Evolutionary conservation across 768 basidiomycete species (phyloP).

Genomic region (Serendipita sp.): DNA sequence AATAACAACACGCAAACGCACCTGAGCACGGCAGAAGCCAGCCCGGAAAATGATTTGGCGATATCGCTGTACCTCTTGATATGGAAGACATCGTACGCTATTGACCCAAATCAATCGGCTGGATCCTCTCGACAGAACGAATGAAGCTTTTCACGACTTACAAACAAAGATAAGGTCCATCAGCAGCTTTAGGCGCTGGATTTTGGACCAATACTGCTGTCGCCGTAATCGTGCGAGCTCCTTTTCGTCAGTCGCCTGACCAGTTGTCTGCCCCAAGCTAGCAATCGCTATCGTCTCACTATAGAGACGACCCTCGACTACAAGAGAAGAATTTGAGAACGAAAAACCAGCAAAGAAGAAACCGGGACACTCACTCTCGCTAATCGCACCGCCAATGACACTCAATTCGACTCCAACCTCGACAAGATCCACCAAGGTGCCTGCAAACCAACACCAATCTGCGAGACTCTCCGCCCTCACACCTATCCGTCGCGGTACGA

Average conservation of each 20-base stretch:
- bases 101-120: neutral
- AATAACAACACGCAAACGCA: slow-evolving; percentile 21
- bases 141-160: slow-evolving; percentile 28
- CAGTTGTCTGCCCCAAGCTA: slow-evolving; percentile 4
- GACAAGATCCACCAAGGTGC: slow-evolving; percentile 64
- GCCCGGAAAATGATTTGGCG: slow-evolving; percentile 49
- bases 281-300: slow-evolving; percentile 42
- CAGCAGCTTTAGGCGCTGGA: slow-evolving; percentile 51
- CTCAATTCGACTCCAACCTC: slow-evolving; percentile 70
- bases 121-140: slow-evolving; percentile 8
- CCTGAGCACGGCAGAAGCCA: slow-evolving; percentile 62
- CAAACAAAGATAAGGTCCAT: slow-evolving; percentile 86
- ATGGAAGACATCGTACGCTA: slow-evolving; percentile 70
- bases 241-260: slow-evolving; percentile 44
- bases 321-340: slow-evolving; percentile 5
- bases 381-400: slow-evolving; percentile 35
- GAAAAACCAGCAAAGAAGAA: neutral
- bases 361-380: neutral
- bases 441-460: slow-evolving; percentile 76
- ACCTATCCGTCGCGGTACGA: slow-evolving; percentile 49
- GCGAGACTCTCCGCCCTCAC: slow-evolving; percentile 58
- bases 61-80: slow-evolving; percentile 44
- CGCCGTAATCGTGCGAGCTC: slow-evolving; percentile 51
- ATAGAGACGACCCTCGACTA: slow-evolving; percentile 62
- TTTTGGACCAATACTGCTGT: slow-evolving; percentile 63